Evolutionary conservation across 169 alveolate genomes (phyloP).

Genomic region (Eimeria praecox): DNA sequence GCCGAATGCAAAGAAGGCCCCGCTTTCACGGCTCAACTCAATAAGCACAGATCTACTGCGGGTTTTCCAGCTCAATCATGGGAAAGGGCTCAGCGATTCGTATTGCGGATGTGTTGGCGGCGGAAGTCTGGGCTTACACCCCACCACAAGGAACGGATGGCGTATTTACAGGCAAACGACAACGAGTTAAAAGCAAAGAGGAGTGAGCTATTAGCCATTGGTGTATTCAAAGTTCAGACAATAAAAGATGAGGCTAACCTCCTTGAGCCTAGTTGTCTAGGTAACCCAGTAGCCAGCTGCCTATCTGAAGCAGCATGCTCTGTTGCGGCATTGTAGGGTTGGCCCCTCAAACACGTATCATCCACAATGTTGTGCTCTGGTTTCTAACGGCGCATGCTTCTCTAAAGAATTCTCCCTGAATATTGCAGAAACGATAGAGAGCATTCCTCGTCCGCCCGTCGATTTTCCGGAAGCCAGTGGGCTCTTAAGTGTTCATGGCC

Average conservation of each 20-base stretch:
- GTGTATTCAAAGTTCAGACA: neutral
- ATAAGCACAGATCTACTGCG: no score
- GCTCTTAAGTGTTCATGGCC: neutral
- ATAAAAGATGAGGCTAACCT: neutral
- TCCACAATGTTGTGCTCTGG: neutral
- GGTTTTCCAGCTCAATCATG: neutral
- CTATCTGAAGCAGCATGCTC: neutral
- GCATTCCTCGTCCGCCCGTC: neutral
- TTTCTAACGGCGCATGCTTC: neutral
- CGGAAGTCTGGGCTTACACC: constrained; percentile 73
- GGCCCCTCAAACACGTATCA: neutral
- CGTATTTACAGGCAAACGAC: constrained; percentile 54
- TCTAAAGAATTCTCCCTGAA: neutral
- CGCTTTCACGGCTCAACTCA: neutral
- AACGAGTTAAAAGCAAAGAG: neutral
- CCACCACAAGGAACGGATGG: constrained; percentile 57
- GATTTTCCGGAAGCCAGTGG: neutral
- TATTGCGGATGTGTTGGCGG: constrained; percentile 3
- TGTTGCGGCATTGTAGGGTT: neutral
- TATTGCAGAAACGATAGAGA: neutral
- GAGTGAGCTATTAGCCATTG: constrained; percentile 6
- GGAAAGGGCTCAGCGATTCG: neutral
- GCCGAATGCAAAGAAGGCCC: neutral
- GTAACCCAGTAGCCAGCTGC: neutral
- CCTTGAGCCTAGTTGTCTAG: neutral